Conservation (phyloP, 2,329 filamentous ascomycete species). For the Pseudonectria foliicola region DNA sequence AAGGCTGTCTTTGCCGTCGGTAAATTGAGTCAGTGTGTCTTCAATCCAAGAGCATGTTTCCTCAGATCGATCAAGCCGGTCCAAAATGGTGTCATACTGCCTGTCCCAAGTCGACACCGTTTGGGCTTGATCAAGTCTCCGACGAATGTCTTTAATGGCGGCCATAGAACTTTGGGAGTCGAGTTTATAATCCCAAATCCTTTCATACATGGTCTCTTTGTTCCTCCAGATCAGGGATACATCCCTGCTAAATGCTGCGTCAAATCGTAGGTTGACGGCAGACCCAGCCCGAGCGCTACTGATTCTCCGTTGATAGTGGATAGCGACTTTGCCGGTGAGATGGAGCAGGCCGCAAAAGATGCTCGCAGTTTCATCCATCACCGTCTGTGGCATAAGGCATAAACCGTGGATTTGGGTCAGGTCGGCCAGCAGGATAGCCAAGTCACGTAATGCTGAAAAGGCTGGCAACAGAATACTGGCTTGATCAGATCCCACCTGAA, state of each 20-base stretch:
- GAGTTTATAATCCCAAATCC: constrained; percentile 30
- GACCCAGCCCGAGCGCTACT: constrained; percentile 19
- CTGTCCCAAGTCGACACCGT: constrained; percentile 20
- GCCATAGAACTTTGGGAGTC: constrained; percentile 15
- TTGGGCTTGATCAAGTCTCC: constrained; percentile 23
- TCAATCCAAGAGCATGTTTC: constrained; percentile 35
- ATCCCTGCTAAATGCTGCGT: constrained; percentile 28
- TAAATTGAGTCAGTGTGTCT: constrained; percentile 27
- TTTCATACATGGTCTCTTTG: constrained; percentile 26
- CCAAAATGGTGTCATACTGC: constrained; percentile 28
- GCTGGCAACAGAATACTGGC: constrained; percentile 31
- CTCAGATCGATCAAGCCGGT: constrained; percentile 30
- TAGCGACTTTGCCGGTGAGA: constrained; percentile 27
- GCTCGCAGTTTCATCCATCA: constrained; percentile 26
- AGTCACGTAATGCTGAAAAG: constrained; percentile 32
- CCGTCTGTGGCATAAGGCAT: constrained; percentile 24
- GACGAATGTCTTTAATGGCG: constrained; percentile 24
- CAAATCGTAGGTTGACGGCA: constrained; percentile 27
- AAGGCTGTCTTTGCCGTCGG: constrained; percentile 26
- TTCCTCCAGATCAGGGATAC: constrained; percentile 28
- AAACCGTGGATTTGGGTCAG: constrained; percentile 30
- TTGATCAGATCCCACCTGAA: constrained; percentile 31
- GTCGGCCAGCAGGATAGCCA: constrained; percentile 30
- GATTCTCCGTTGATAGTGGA: constrained; percentile 30
- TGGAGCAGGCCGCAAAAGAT: constrained; percentile 30